These are phyloP conservation scores for Ploettnerulaceae sp. DNA, from an alignment of 2,329 filamentous ascomycete species.

Conservation along the genomic window DNA sequence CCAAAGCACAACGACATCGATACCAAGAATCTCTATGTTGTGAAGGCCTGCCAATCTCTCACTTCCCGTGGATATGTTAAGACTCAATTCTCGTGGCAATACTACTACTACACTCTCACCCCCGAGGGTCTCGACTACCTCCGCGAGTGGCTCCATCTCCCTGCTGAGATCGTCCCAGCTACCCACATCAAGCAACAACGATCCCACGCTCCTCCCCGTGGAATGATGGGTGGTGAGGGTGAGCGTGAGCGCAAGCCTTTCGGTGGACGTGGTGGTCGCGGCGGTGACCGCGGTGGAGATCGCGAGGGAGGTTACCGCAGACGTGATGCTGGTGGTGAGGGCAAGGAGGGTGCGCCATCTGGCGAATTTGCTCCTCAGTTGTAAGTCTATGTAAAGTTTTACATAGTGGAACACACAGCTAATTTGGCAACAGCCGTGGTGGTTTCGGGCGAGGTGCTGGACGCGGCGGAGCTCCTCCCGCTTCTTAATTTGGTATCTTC, in stretches of 20 bases:
- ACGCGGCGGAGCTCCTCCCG: slow-evolving; percentile 67
- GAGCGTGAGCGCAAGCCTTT: slow-evolving; percentile 78
- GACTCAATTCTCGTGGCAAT: slow-evolving; percentile 99
- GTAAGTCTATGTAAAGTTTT: slow-evolving; percentile 45
- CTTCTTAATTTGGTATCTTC: slow-evolving; percentile 32
- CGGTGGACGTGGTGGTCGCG: slow-evolving; percentile 67
- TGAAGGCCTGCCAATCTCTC: slow-evolving; percentile 98
- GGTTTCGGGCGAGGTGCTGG: slow-evolving; percentile 71
- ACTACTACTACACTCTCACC: slow-evolving; percentile 99
- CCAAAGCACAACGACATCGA: slow-evolving; percentile 97
- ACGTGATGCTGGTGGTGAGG: slow-evolving; percentile 75
- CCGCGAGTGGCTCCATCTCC: slow-evolving; percentile 99
- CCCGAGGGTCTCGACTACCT: slow-evolving; percentile 99
- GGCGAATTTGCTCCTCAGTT: slow-evolving; percentile 91
- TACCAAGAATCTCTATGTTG: slow-evolving; percentile 98
- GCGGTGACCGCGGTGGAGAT: slow-evolving; percentile 58
- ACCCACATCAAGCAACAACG: slow-evolving; percentile 99
- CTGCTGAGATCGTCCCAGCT: slow-evolving; percentile 97
- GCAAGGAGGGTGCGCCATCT: slow-evolving; percentile 88
- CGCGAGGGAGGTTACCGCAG: slow-evolving; percentile 91
- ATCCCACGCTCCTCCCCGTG: slow-evolving; percentile 80
- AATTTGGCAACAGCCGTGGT: slow-evolving; percentile 60
- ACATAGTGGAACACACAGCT: slow-evolving; percentile 28
- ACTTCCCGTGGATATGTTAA: slow-evolving; percentile 98
- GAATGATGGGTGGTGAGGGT: slow-evolving; percentile 89